Evolutionary conservation across 2,329 filamentous ascomycete species (phyloP), one percentile per base, ranked within the genome.

Genomic region (Cladophialophora carrionii): DNA sequence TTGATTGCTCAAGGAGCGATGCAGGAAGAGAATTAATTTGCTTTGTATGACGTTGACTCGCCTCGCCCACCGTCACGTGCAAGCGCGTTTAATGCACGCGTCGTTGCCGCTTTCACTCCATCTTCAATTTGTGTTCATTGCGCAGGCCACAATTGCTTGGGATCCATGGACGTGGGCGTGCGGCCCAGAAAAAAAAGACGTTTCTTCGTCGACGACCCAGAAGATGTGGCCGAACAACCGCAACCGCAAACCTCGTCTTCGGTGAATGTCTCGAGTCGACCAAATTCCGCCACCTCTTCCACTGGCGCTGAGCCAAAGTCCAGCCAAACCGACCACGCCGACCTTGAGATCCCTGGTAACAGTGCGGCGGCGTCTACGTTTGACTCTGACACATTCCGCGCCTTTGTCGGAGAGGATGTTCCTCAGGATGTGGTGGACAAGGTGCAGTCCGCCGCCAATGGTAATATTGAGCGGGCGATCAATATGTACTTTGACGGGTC

Each of bases 401-500:
- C 80, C n/a, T 81, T 88, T 20, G 78, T 87, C n/a, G 86, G 86
- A 31, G 79, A 83, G 61, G 72, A 79, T 41, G 75, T 87, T 2
- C 73, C 82, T 6, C 53, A 70, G 4, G 73, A 79, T 17, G 79
- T 79, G 0, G 72, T 87, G 29, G 69, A 77, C 26, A 81, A 76
- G 57, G 77, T 88, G 53, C 81, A 81, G 66, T 73, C 78, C 37
- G 78, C 78, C 54, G 82, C 84, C 57, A 81, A 80, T 46, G 80
- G 80, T 66, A 79, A 87, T 73, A 77, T 87, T 26, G 83, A 88
- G 72, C 79, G 81, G 71, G 86, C 87, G 52, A 84, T 89, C 70
- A 88, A 89, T 73, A 80, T 88, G 65, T 88, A 85, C 71, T 81
- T 88, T 43, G 86, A 89, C 71, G 86, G 86, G 24, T 87, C 86